Evolutionary conservation across 192 early-diverging fungal genomes (phyloP).

Genomic region (Backusella circina): DNA sequence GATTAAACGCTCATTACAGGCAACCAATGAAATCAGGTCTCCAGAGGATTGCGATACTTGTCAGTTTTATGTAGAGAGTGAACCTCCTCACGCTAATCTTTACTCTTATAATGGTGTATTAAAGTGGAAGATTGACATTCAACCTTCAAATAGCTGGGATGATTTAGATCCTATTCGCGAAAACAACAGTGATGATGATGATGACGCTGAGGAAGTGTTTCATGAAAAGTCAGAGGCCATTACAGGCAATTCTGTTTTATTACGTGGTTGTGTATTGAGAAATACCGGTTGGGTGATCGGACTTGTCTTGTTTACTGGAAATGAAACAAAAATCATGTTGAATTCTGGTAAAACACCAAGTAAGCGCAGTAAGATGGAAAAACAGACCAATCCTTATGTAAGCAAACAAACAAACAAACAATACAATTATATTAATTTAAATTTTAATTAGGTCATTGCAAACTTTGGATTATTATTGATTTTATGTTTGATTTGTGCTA

Average conservation of each 20-base stretch:
- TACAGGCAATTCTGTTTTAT: slow-evolving; percentile 61
- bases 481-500: slow-evolving; percentile 68
- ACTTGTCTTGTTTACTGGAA: slow-evolving; percentile 67
- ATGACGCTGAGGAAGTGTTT: neutral
- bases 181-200: neutral
- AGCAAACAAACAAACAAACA: neutral
- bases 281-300: slow-evolving; percentile 80
- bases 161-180: neutral
- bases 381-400: slow-evolving; percentile 69
- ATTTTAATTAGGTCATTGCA: slow-evolving; percentile 52
- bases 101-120: slow-evolving; percentile 64
- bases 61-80: slow-evolving; percentile 50
- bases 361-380: slow-evolving; percentile 66
- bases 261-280: slow-evolving; percentile 68
- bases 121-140: slow-evolving; percentile 20
- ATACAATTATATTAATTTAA: neutral
- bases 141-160: neutral
- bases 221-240: slow-evolving; percentile 43
- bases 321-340: slow-evolving; percentile 74
- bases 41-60: slow-evolving; percentile 52
- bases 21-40: slow-evolving; percentile 41
- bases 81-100: slow-evolving; percentile 57
- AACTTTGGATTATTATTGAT: slow-evolving; percentile 81
- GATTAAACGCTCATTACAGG: slow-evolving; percentile 53
- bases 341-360: slow-evolving; percentile 70